Evolutionary conservation across 352 stramenopile genomes (phyloP).

Genomic region (Phytophthora sansomeana): DNA sequence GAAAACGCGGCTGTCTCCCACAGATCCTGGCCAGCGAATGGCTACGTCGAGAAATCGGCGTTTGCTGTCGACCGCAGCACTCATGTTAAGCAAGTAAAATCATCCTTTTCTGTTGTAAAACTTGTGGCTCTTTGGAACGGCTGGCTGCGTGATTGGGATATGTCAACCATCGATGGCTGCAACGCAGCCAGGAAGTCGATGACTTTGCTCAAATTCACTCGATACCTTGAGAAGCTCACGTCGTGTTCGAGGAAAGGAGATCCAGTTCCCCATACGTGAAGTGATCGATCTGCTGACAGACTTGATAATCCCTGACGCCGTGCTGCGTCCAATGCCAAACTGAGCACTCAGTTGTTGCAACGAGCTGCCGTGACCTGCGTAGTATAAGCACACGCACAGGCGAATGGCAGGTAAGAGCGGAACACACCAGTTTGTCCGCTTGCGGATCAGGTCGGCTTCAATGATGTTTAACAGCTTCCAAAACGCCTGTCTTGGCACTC

Average conservation of each 20-base stretch:
- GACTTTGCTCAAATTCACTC: slow-evolving; percentile 5
- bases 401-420: too few relatives aligned
- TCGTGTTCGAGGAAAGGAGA: neutral
- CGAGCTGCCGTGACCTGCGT: slow-evolving; percentile 3
- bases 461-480: too few relatives aligned
- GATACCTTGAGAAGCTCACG: neutral
- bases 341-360: slow-evolving; percentile 5
- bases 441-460: too few relatives aligned
- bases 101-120: slow-evolving; percentile 8
- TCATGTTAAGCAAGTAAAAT: slow-evolving; percentile 11
- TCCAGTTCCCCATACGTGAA: neutral
- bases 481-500: too few relatives aligned
- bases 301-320: neutral
- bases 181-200: slow-evolving; percentile 6
- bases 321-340: slow-evolving; percentile 7
- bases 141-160: slow-evolving; percentile 2
- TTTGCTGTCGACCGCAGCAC: slow-evolving; percentile 1
- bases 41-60: slow-evolving; percentile 2
- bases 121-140: neutral
- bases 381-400: slow-evolving; percentile 3
- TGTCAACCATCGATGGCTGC: neutral
- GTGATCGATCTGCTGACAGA: slow-evolving; percentile 4
- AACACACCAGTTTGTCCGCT: too few relatives aligned
- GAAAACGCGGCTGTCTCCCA: slow-evolving; percentile 6
- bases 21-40: slow-evolving; percentile 7